These are phyloP conservation scores for Phanerodontia chrysosporium DNA, from an alignment of 768 basidiomycete genomes.

Conservation along the genomic window DNA sequence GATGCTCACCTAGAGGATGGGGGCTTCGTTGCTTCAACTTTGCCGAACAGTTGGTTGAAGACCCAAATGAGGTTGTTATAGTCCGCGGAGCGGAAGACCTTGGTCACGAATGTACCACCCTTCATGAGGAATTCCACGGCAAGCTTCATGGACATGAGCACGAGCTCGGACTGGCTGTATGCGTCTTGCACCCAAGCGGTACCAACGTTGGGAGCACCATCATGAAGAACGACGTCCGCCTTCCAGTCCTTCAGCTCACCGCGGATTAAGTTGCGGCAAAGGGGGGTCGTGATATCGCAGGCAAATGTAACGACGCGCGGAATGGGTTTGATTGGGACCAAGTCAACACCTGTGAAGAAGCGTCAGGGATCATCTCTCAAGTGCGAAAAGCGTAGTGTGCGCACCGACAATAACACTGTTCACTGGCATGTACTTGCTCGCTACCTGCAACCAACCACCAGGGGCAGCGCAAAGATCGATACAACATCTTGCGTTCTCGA, in stretches of 20 bases:
- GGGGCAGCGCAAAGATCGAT: slow-evolving; percentile 99
- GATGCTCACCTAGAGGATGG: slow-evolving; percentile 83
- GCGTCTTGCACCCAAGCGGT: slow-evolving; percentile 99
- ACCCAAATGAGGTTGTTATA: slow-evolving; percentile 99
- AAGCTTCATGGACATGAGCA: slow-evolving; percentile 90
- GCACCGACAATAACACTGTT: slow-evolving; percentile 88
- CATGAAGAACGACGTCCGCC: slow-evolving; percentile 96
- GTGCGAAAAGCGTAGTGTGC: slow-evolving; percentile 22
- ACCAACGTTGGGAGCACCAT: slow-evolving; percentile 99
- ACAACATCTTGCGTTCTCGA: slow-evolving; percentile 85
- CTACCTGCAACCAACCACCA: slow-evolving; percentile 98
- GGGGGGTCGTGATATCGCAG: slow-evolving; percentile 88
- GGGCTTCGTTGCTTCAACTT: slow-evolving; percentile 98
- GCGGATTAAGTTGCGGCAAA: slow-evolving; percentile 84
- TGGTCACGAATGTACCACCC: slow-evolving; percentile 95
- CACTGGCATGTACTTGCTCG: slow-evolving; percentile 93
- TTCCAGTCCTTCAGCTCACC: slow-evolving; percentile 96
- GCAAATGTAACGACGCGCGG: slow-evolving; percentile 90
- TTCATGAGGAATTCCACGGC: slow-evolving; percentile 92
- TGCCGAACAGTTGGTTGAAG: slow-evolving; percentile 91
- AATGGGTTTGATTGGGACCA: slow-evolving; percentile 94
- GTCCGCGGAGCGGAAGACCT: slow-evolving; percentile 96
- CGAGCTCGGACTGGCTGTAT: slow-evolving; percentile 94
- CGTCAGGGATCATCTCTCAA: neutral
- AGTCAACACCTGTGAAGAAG: slow-evolving; percentile 70